Conservation (phyloP, 371 early-diverging fungal species). For the Vittaforma corneae region DNA sequence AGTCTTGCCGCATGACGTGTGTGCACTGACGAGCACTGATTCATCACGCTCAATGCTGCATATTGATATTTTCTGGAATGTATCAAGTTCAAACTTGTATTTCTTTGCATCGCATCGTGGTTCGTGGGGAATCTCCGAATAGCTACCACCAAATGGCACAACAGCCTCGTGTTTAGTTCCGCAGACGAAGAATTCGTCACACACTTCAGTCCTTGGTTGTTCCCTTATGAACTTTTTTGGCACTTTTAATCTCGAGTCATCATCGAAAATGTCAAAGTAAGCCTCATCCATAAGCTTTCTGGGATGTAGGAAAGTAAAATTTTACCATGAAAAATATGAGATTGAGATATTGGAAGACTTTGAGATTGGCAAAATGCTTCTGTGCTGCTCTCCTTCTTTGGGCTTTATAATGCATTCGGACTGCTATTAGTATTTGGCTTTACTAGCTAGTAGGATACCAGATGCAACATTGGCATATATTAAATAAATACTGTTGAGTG, state of each 20-base stretch:
- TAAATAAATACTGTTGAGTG: too few species aligned
- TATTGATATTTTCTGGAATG: slow-evolving; percentile 84
- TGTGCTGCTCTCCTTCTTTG: too few species aligned
- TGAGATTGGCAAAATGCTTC: background rate
- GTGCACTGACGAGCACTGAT: slow-evolving; percentile 90
- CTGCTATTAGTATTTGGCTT: background rate
- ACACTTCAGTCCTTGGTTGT: slow-evolving; percentile 10
- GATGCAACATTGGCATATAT: background rate
- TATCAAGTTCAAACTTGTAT: slow-evolving; percentile 87
- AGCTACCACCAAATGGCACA: slow-evolving; percentile 41
- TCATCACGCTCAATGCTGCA: slow-evolving; percentile 81
- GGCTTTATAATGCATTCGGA: background rate
- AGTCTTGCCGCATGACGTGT: slow-evolving; percentile 97
- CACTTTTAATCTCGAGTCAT: slow-evolving; percentile 5
- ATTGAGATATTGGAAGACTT: background rate
- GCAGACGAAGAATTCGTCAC: slow-evolving; percentile 33
- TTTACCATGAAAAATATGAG: background rate
- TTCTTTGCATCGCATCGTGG: slow-evolving; percentile 63
- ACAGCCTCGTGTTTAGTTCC: slow-evolving; percentile 55
- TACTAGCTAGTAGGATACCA: background rate
- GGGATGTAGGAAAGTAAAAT: background rate
- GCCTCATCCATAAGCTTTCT: slow-evolving; percentile 20
- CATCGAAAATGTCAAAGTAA: slow-evolving; percentile 33
- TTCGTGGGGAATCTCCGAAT: slow-evolving; percentile 58
- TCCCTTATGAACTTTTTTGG: slow-evolving; percentile 21